Evolutionary conservation across 305 asterid species (phyloP), one percentile per base, ranked within the genome.

Genomic region (Plantago lanceolata): DNA sequence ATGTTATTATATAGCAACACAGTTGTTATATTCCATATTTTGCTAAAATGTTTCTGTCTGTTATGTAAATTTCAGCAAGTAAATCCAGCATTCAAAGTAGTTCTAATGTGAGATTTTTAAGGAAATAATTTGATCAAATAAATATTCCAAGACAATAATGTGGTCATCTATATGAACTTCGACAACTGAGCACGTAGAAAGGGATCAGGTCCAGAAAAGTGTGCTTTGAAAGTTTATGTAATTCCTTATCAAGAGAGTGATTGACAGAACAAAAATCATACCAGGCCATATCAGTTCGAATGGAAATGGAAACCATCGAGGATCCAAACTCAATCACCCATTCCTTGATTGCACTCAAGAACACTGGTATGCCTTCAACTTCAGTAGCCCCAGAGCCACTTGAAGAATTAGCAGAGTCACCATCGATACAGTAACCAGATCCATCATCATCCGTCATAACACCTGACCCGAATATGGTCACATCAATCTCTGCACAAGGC

Each of bases 281-380:
- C 98, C 98, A 92, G 73, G 97, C 87, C 91, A 89, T 82, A 73
- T 92, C 96, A 65, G 98, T 93, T 24, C 96, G 85, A 51, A 89
- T 78, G 5, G 95, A 87, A 66, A 92, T 80, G 74, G 85, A 84
- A 64, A 93, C 77, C 86, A 87, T 81, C 12, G 90, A 77, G 51
- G 94, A 85, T 59, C 97, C 97, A 69, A 85, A 87, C 70, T 92
- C 98, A 72, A 89, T 85, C 81, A 84, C 82, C 98, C 98, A 92
- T 76, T 92, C 97, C 76, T 89, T 93, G 63, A 93, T 85, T 2
- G 89, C 92, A 60, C 97, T 89, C 82, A 92, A 55, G 59, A 78
- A 93, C 57, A 84, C 76, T 18, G 92, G 95, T 16, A 93, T 85
- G 19, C 99, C 99, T 58, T 78, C 99, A 63, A 72, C 61, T 65